phyloP scores from a whole-genome alignment of 495 filamentous ascomycete genomes.

The Penicillium macrosclerotiorum region DNA sequence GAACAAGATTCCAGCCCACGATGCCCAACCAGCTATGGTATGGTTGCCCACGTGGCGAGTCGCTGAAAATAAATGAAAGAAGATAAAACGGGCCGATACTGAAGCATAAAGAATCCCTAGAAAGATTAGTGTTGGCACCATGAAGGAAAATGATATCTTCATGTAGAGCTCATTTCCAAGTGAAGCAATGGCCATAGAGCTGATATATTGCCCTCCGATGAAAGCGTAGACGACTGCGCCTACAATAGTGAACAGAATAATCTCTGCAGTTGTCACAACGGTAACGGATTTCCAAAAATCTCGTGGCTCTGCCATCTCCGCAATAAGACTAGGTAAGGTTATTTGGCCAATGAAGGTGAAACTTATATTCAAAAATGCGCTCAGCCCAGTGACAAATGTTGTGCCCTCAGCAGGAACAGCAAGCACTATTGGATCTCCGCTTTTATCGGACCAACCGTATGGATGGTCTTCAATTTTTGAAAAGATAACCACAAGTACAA shows the following conservation, averaged over 20 bases:
- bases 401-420: slow-evolving; percentile 65
- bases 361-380: slow-evolving; percentile 83
- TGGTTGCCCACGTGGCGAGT: slow-evolving; percentile 73
- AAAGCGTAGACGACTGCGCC: slow-evolving; percentile 76
- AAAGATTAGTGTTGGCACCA: slow-evolving; percentile 90
- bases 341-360: slow-evolving; percentile 95
- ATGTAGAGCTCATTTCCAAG: slow-evolving; percentile 69
- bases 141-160: slow-evolving; percentile 85
- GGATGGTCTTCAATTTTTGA: slow-evolving; percentile 70
- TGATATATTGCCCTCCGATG: slow-evolving; percentile 81
- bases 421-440: slow-evolving; percentile 61
- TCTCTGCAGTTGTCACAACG: slow-evolving; percentile 79
- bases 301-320: slow-evolving; percentile 81
- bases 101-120: slow-evolving; percentile 87
- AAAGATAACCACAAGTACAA: slow-evolving; percentile 76
- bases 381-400: slow-evolving; percentile 74
- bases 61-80: slow-evolving; percentile 78
- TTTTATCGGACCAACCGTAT: slow-evolving; percentile 50
- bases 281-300: slow-evolving; percentile 90
- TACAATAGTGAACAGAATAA: slow-evolving; percentile 76
- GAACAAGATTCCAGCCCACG: slow-evolving; percentile 76
- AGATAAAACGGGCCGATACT: slow-evolving; percentile 81
- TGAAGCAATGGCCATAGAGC: slow-evolving; percentile 77
- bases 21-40: slow-evolving; percentile 75
- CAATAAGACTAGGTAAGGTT: slow-evolving; percentile 86